Percentiles rank a stretch among this genome's conserved stretches.
phyloP scores from a whole-genome alignment of 2,329 filamentous ascomycete genomes.

The Claviceps lovelessii region DNA sequence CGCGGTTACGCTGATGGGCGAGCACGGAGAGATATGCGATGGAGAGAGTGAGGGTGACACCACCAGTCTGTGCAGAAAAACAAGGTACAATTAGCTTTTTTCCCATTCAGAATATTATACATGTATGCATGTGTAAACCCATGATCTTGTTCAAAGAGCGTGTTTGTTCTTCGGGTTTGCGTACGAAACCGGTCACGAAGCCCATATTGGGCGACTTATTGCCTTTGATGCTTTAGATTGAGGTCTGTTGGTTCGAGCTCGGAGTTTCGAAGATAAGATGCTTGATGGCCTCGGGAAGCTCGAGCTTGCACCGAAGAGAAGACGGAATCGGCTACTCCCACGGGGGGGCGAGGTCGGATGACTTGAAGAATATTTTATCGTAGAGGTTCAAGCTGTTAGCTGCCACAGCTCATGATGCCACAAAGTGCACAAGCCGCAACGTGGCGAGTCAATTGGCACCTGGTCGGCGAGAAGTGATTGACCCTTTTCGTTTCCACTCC shows the following conservation, averaged over 20 bases:
- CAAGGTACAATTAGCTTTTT: not conserved
- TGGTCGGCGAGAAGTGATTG: not conserved
- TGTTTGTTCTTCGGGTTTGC: not conserved
- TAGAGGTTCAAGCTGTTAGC: slow-evolving; percentile 5
- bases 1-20: slow-evolving; percentile 54
- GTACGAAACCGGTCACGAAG: slow-evolving; percentile 60
- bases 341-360: not conserved
- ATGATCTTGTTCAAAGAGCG: not conserved
- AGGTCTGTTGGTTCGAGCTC: not conserved
- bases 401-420: slow-evolving; percentile 19
- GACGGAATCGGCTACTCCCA: not conserved
- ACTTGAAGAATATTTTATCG: not conserved
- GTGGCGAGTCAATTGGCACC: slow-evolving; percentile 5
- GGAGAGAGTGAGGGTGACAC: slow-evolving; percentile 60
- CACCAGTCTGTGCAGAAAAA: slow-evolving; percentile 45
- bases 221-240: not conserved
- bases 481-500: not conserved
- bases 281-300: slow-evolving; percentile 3
- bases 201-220: slow-evolving; percentile 38
- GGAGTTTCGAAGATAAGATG: slow-evolving; percentile 17
- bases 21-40: slow-evolving; percentile 58
- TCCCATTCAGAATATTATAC: not conserved
- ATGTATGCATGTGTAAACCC: not conserved
- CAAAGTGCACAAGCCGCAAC: slow-evolving; percentile 13
- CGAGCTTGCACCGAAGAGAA: not conserved